Conservation (phyloP, 1,139 yeast genomes). For the Pneumocystis oryctolagi region DNA sequence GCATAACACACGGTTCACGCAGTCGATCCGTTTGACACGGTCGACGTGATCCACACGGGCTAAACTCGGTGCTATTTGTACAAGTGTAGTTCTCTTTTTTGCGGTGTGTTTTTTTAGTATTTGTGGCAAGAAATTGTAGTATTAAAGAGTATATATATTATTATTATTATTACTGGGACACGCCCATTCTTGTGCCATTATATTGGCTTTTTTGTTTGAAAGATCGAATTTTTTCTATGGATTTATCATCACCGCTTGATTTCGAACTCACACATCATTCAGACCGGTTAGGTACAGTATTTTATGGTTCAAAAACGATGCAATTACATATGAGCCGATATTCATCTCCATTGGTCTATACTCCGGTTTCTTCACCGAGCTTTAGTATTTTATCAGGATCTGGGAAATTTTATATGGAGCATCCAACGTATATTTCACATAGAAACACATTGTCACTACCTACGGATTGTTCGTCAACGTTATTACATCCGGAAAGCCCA, state of each 20-base stretch:
- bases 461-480: background rate
- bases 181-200: no score
- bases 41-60: background rate
- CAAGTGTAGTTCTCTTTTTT: background rate
- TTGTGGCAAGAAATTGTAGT: background rate
- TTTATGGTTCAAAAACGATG: background rate
- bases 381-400: background rate
- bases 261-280: background rate
- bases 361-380: background rate
- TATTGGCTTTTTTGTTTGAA: background rate
- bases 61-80: background rate
- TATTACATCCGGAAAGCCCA: background rate
- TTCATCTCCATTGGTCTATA: background rate
- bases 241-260: background rate
- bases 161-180: no score
- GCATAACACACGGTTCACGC: background rate
- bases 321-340: background rate
- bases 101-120: background rate
- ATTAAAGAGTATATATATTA: no score
- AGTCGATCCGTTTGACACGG: background rate
- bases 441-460: background rate
- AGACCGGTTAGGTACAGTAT: background rate
- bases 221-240: background rate
- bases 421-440: background rate
- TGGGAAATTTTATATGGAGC: background rate